These are phyloP conservation scores for Cytospora chrysosperma DNA, from an alignment of 2,329 filamentous ascomycete species.

Conservation along the genomic window DNA sequence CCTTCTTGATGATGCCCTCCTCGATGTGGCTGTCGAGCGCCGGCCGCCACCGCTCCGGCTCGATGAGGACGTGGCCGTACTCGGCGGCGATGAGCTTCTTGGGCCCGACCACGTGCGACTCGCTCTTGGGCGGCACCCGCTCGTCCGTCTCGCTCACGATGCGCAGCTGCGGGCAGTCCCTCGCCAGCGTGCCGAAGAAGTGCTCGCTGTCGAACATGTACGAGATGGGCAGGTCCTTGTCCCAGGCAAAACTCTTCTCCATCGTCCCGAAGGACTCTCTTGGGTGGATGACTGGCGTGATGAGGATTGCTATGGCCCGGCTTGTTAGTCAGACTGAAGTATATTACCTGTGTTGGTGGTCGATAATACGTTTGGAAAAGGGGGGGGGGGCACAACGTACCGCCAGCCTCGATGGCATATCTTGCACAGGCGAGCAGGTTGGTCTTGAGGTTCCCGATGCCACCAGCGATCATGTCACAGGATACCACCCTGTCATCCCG, in stretches of 20 bases:
- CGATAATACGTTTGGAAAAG: no score
- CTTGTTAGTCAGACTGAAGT: background rate
- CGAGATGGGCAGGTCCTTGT: conserved; percentile 10
- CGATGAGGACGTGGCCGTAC: conserved; percentile 9
- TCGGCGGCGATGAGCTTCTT: conserved; percentile 5
- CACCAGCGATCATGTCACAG: conserved; percentile 19
- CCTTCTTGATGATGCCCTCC: background rate
- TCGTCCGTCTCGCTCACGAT: conserved; percentile 17
- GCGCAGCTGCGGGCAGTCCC: conserved; percentile 22
- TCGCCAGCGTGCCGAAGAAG: conserved; percentile 16
- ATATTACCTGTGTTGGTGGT: no score
- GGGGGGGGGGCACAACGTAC: background rate
- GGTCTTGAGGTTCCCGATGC: conserved; percentile 24
- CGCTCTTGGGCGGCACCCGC: conserved; percentile 11
- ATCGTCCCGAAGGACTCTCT: conserved; percentile 19
- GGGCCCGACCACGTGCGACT: background rate
- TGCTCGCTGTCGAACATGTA: conserved; percentile 24
- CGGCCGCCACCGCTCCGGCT: conserved; percentile 4
- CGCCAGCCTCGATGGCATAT: conserved; percentile 19
- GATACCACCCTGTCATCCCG: conserved; percentile 17
- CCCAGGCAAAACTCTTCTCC: conserved; percentile 21
- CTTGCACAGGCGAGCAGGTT: conserved; percentile 17
- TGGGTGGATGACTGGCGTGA: conserved; percentile 13
- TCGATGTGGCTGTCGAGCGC: conserved; percentile 11
- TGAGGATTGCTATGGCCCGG: conserved; percentile 1